Percentiles rank a stretch among this genome's conserved stretches.
These are phyloP conservation scores for Senna siamea DNA, from an alignment of 306 rosid genomes.

Conservation along the genomic window DNA sequence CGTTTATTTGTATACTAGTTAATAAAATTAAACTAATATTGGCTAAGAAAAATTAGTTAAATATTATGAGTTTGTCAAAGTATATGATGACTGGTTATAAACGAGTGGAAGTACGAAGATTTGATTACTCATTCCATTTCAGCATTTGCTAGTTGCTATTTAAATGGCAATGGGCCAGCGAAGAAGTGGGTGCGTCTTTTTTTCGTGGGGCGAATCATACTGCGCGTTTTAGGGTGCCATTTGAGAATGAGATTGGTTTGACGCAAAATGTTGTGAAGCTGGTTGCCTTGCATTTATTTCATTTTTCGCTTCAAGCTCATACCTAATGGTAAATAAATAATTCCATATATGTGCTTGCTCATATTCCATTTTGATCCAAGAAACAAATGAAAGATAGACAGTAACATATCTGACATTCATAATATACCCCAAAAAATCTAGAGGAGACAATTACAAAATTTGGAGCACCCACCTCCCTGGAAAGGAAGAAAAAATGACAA, in stretches of 20 bases:
- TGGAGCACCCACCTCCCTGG: conserved; percentile 24
- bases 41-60: too few species aligned
- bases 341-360: neutral
- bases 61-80: too few species aligned
- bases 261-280: neutral
- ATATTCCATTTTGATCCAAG: conserved; percentile 4
- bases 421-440: conserved; percentile 36
- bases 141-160: too few species aligned
- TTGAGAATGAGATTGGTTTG: neutral
- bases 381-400: neutral
- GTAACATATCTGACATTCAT: neutral
- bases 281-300: neutral
- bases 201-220: too few species aligned
- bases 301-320: neutral
- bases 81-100: too few species aligned
- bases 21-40: too few species aligned
- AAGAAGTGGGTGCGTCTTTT: too few species aligned
- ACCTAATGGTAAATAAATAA: neutral
- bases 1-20: too few species aligned
- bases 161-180: too few species aligned
- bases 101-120: too few species aligned
- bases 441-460: conserved; percentile 44
- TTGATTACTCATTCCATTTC: too few species aligned
- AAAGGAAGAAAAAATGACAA: neutral
- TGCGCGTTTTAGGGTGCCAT: neutral